These are phyloP conservation scores for Coriolopsis trogii DNA, from an alignment of 1,284 basidiomycete species.

Conservation along the genomic window DNA sequence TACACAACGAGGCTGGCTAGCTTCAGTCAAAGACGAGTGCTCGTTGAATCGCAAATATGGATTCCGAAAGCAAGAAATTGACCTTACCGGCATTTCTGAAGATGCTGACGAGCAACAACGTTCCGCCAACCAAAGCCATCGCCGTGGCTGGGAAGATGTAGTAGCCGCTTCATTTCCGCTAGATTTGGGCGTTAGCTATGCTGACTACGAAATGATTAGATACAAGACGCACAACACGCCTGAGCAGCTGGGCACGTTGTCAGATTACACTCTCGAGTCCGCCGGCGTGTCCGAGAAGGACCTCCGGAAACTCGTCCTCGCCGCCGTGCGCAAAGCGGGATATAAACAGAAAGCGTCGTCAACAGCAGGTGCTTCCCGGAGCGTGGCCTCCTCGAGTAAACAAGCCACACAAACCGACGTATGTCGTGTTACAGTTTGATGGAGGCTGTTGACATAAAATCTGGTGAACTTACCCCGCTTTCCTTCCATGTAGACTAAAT, in stretches of 20 bases:
- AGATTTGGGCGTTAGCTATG: slow-evolving; percentile 11
- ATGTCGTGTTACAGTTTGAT: too few species aligned
- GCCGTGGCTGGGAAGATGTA: slow-evolving; percentile 78
- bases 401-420: background rate
- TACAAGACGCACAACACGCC: slow-evolving; percentile 77
- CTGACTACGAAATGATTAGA: slow-evolving; percentile 43
- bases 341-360: slow-evolving; percentile 39
- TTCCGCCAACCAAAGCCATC: slow-evolving; percentile 79
- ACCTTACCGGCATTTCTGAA: slow-evolving; percentile 78
- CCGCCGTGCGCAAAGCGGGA: slow-evolving; percentile 68
- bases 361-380: background rate
- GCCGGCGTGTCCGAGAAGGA: slow-evolving; percentile 72
- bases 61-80: slow-evolving; percentile 47
- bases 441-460: too few species aligned
- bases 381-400: background rate
- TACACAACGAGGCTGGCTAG: too few species aligned
- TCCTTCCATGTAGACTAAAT: too few species aligned
- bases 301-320: slow-evolving; percentile 61
- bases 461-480: too few species aligned
- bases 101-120: slow-evolving; percentile 61
- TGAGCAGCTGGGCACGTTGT: slow-evolving; percentile 57
- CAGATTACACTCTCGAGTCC: slow-evolving; percentile 58
- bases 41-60: too few species aligned
- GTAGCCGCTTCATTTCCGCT: slow-evolving; percentile 24
- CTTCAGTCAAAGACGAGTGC: too few species aligned